Conservation (phyloP, 2,329 filamentous ascomycete genomes). For the Chaetomium sp. region DNA sequence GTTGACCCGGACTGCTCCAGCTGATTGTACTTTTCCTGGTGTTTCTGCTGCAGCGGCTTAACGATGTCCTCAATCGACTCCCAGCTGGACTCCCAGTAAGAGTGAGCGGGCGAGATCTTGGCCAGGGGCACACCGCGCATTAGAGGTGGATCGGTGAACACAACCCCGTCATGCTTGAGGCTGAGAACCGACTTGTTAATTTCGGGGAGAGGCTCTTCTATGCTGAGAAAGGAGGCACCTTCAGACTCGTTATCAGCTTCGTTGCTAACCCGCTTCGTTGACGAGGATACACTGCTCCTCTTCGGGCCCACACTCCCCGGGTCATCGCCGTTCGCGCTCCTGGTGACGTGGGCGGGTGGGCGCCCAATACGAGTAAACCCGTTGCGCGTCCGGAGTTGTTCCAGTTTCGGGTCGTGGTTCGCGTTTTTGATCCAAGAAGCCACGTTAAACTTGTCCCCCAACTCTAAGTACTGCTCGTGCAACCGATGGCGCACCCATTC, state of each 20-base stretch:
- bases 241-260: too few relatives aligned
- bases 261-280: too few relatives aligned
- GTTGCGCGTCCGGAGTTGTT: constrained; percentile 42
- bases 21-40: constrained; percentile 41
- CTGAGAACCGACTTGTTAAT: constrained; percentile 42
- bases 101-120: constrained; percentile 43
- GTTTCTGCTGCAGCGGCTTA: constrained; percentile 38
- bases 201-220: constrained; percentile 25
- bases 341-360: constrained; percentile 45
- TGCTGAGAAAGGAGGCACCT: constrained; percentile 7
- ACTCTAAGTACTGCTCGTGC: constrained; percentile 39
- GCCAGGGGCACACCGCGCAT: constrained; percentile 47
- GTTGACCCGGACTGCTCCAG: constrained; percentile 29
- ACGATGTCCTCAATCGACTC: constrained; percentile 39
- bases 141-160: constrained; percentile 46
- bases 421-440: constrained; percentile 46
- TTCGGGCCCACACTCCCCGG: too few relatives aligned
- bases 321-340: too few relatives aligned
- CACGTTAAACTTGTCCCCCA: constrained; percentile 46
- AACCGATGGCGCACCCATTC: constrained; percentile 54
- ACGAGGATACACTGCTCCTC: too few relatives aligned
- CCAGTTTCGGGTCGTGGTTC: constrained; percentile 50
- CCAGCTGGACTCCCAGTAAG: constrained; percentile 53
- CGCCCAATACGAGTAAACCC: constrained; percentile 53
- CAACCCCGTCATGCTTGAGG: constrained; percentile 42